Evolutionary conservation across 768 basidiomycete genomes (phyloP).

Genomic region (Boletus tylopilopsis): DNA sequence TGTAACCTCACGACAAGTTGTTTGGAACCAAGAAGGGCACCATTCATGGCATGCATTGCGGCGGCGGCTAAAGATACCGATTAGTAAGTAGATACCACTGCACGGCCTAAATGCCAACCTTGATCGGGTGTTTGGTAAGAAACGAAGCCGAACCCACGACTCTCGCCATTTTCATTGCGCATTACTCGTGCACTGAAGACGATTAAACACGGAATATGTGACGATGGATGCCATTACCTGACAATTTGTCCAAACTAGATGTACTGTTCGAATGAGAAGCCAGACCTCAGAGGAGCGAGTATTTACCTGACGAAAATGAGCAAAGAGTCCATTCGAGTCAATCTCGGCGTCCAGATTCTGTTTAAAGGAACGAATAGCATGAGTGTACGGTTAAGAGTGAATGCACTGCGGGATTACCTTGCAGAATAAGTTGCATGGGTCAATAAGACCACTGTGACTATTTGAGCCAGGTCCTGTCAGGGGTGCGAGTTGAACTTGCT

Average conservation of each 20-base stretch:
- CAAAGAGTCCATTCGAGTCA: conserved; percentile 80
- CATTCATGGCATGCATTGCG: conserved; percentile 83
- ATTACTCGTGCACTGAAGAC: conserved; percentile 77
- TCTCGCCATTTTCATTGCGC: conserved; percentile 78
- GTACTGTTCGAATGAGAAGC: conserved; percentile 15
- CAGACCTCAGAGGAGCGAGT: neutral
- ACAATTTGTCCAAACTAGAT: conserved; percentile 83
- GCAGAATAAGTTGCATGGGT: conserved; percentile 88
- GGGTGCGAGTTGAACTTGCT: conserved; percentile 85
- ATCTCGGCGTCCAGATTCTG: conserved; percentile 85
- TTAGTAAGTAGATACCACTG: neutral
- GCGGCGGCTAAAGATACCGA: conserved; percentile 47
- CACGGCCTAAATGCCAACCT: conserved; percentile 42
- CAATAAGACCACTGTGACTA: conserved; percentile 84
- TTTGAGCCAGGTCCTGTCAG: conserved; percentile 67
- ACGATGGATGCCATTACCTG: conserved; percentile 46
- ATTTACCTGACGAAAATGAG: conserved; percentile 72
- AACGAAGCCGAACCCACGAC: conserved; percentile 90
- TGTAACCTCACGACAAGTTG: conserved; percentile 84
- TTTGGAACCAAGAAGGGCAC: conserved; percentile 63
- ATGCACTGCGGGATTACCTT: conserved; percentile 46
- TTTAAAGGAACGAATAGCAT: conserved; percentile 1
- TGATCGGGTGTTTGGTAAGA: conserved; percentile 81
- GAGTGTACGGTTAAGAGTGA: neutral
- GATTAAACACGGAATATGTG: neutral